phyloP scores from a whole-genome alignment of 2,329 filamentous ascomycete species.

The Ceratocystis diversiconidia region DNA sequence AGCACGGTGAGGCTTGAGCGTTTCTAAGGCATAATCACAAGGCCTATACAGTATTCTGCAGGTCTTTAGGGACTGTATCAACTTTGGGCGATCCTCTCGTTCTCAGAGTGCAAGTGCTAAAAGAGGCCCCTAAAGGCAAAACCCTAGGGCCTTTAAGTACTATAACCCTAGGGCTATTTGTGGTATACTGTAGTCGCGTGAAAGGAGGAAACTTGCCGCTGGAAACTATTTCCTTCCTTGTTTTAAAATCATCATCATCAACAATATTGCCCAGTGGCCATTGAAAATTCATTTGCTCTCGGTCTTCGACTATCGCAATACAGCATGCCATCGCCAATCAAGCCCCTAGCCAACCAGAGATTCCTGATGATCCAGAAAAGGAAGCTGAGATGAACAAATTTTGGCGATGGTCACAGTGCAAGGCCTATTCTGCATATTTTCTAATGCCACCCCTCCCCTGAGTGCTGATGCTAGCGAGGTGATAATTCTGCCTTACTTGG shows the following conservation, averaged over 20 bases:
- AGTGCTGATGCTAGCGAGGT: not conserved
- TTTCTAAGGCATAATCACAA: too few species aligned
- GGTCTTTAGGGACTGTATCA: too few species aligned
- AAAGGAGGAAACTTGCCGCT: not conserved
- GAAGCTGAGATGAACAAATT: constrained; percentile 1
- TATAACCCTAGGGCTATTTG: not conserved
- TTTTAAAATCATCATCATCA: not conserved
- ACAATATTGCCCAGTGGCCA: not conserved
- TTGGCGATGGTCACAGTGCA: not conserved
- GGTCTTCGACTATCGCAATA: not conserved
- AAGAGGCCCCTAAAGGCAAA: not conserved
- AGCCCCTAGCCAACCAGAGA: not conserved
- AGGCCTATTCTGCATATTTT: not conserved
- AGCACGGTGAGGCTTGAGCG: not conserved
- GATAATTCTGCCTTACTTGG: not conserved
- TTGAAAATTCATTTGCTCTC: not conserved
- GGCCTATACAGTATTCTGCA: too few species aligned
- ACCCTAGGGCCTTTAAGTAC: not conserved
- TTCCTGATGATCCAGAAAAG: not conserved
- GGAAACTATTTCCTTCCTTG: not conserved
- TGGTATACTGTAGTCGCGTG: too few species aligned
- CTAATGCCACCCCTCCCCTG: constrained; percentile 1
- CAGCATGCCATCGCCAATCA: not conserved
- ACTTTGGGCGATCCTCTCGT: not conserved
- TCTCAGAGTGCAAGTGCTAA: not conserved